A percentile compares a stretch with the other conserved stretches of the same genome.
Evolutionary conservation across 805 yeast genomes (phyloP).

Genomic region (Sungouiozyma ichnusensis): DNA sequence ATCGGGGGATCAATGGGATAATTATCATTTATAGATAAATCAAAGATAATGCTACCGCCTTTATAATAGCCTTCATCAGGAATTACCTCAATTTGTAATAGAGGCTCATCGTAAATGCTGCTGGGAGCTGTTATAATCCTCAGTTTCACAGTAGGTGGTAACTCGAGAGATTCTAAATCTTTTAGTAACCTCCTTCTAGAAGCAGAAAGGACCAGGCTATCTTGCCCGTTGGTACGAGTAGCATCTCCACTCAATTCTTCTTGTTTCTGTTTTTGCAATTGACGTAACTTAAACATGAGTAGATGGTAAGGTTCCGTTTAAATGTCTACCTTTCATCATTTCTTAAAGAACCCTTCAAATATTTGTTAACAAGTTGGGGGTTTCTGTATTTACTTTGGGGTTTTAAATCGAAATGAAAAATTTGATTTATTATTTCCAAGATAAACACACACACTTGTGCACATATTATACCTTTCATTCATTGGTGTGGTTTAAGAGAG

Average conservation of each 20-base stretch:
- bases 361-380: too few species aligned
- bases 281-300: constrained; percentile 22
- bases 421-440: too few species aligned
- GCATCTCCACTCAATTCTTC: constrained; percentile 2
- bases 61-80: constrained; percentile 26
- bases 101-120: constrained; percentile 6
- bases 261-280: constrained; percentile 17
- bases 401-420: too few species aligned
- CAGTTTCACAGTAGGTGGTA: constrained; percentile 17
- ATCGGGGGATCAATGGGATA: constrained; percentile 93
- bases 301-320: too few species aligned
- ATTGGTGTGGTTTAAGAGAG: too few species aligned
- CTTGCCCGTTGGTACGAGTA: neutral
- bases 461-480: too few species aligned
- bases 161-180: constrained; percentile 18
- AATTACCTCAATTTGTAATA: constrained; percentile 10
- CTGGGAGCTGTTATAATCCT: constrained; percentile 5
- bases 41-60: constrained; percentile 39
- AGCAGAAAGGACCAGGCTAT: constrained; percentile 5
- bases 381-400: too few species aligned
- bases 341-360: too few species aligned
- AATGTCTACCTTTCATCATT: too few species aligned
- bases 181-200: constrained; percentile 18
- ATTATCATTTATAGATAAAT: constrained; percentile 52
- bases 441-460: too few species aligned